Conservation (phyloP, 2,329 filamentous ascomycete species). For the Parascedosporium putredinis region DNA sequence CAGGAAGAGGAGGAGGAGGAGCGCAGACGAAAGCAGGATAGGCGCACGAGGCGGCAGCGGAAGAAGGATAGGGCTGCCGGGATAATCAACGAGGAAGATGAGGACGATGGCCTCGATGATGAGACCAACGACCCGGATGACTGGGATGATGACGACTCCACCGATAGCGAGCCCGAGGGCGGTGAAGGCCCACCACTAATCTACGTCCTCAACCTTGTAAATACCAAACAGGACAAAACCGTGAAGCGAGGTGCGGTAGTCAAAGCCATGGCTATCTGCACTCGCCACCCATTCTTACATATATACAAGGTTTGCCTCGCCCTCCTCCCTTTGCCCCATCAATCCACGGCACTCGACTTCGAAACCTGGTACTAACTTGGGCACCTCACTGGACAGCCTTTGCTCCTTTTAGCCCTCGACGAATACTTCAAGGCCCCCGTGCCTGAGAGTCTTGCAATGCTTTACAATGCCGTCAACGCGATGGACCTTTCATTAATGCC, state of each 20-base stretch:
- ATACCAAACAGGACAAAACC: conserved; percentile 92
- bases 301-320: conserved; percentile 71
- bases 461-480: conserved; percentile 87
- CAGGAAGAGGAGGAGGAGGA: conserved; percentile 73
- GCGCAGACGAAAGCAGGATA: conserved; percentile 43
- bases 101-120: conserved; percentile 30
- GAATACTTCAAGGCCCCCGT: conserved; percentile 93
- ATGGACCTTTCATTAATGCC: conserved; percentile 97
- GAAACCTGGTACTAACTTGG: conserved; percentile 1
- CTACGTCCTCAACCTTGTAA: conserved; percentile 94
- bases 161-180: conserved; percentile 54
- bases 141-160: conserved; percentile 42
- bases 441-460: conserved; percentile 73
- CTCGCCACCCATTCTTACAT: conserved; percentile 90
- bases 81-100: conserved; percentile 33
- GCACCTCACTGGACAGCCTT: conserved; percentile 46
- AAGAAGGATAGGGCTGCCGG: conserved; percentile 41
- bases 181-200: conserved; percentile 84
- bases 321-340: neutral
- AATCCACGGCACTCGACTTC: neutral
- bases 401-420: conserved; percentile 81
- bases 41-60: conserved; percentile 39
- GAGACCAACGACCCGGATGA: conserved; percentile 35
- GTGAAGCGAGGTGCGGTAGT: conserved; percentile 90
- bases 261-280: conserved; percentile 98